Evolutionary conservation across 192 early-diverging fungal species (phyloP).

Genomic region (Entomortierella beljakovae): DNA sequence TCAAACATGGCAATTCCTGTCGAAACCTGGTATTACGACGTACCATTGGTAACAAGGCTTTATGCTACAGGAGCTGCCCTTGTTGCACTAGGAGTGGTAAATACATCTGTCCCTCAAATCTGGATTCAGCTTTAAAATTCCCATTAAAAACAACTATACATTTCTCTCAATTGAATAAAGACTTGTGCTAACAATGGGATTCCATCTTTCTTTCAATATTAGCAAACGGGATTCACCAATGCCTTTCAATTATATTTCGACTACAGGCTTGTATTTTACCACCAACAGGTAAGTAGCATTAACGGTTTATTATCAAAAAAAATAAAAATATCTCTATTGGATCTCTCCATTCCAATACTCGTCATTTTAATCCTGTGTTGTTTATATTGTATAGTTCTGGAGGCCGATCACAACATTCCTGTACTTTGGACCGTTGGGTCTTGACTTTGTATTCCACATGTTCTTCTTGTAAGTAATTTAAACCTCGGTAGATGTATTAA

Average conservation of each 20-base stretch:
- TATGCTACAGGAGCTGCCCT: slow-evolving; percentile 85
- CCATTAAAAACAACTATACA: no score
- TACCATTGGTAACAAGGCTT: slow-evolving; percentile 86
- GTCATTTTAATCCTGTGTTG: neutral
- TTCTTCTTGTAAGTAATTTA: slow-evolving; percentile 76
- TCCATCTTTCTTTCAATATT: neutral
- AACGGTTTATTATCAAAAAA: no score
- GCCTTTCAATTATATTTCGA: slow-evolving; percentile 87
- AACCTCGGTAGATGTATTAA: neutral
- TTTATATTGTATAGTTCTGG: slow-evolving; percentile 78
- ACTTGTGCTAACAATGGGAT: neutral
- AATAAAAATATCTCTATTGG: no score
- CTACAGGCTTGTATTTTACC: slow-evolving; percentile 73
- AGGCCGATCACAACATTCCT: slow-evolving; percentile 92
- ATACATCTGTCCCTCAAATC: slow-evolving; percentile 22
- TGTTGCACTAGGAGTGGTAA: slow-evolving; percentile 85
- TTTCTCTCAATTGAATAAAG: no score
- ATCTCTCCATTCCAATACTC: neutral
- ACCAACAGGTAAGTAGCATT: slow-evolving; percentile 72
- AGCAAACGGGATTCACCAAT: slow-evolving; percentile 88
- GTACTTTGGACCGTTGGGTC: slow-evolving; percentile 90
- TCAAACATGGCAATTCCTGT: slow-evolving; percentile 66
- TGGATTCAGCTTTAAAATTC: no score
- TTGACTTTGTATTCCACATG: slow-evolving; percentile 96
- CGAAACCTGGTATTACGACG: slow-evolving; percentile 93